phyloP scores from a whole-genome alignment of 495 filamentous ascomycete genomes.

The Ascobolus immersus region DNA sequence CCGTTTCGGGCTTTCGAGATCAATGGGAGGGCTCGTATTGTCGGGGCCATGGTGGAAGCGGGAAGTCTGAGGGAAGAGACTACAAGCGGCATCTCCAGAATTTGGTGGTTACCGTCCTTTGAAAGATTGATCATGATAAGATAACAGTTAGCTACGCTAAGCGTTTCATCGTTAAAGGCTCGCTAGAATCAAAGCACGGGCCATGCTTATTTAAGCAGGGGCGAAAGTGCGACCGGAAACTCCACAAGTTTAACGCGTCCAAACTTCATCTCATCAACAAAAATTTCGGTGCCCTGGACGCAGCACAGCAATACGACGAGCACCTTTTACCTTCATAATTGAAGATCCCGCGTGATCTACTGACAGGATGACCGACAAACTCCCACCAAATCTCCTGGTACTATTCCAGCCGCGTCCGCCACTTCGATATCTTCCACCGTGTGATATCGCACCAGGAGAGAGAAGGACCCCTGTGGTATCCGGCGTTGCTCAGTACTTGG shows the following conservation, averaged over 20 bases:
- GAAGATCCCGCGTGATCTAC: background rate
- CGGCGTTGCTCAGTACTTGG: constrained; percentile 49
- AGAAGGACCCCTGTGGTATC: constrained; percentile 43
- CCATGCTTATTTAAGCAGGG: too few species aligned
- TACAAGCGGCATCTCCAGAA: background rate
- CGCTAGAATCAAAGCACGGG: too few species aligned
- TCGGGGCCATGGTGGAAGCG: background rate
- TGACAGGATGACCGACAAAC: constrained; percentile 66
- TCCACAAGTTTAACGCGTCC: too few species aligned
- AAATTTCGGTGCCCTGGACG: too few species aligned
- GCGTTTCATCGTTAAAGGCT: background rate
- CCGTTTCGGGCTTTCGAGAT: constrained; percentile 44
- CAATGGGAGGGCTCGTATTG: constrained; percentile 7
- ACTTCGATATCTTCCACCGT: constrained; percentile 64
- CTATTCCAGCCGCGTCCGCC: constrained; percentile 87
- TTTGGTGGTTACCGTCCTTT: background rate
- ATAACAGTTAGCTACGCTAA: background rate
- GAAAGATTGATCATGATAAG: background rate
- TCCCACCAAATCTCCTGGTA: constrained; percentile 71
- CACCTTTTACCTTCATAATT: too few species aligned
- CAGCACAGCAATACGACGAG: too few species aligned
- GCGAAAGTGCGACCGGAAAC: too few species aligned
- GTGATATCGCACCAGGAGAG: constrained; percentile 61
- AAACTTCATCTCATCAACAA: too few species aligned
- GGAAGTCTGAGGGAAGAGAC: background rate